These are phyloP conservation scores for Aspergillus glaucus DNA, from an alignment of 2,329 filamentous ascomycete species.

Conservation along the genomic window DNA sequence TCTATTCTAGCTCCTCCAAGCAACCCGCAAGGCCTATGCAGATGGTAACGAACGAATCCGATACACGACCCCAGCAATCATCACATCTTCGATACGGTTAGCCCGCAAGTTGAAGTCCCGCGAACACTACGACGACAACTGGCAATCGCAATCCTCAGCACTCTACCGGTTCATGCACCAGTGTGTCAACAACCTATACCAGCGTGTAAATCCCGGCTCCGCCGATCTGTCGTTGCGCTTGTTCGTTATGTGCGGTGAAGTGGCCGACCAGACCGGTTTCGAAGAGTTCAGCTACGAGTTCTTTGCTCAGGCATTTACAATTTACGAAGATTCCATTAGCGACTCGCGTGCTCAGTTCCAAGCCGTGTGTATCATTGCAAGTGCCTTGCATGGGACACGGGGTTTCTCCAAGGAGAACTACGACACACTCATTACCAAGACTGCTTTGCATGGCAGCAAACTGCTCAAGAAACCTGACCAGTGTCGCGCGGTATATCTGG, in stretches of 20 bases:
- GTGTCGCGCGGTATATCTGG: slow-evolving; percentile 91
- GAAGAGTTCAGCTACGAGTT: slow-evolving; percentile 98
- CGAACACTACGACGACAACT: slow-evolving; percentile 78
- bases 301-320: slow-evolving; percentile 95
- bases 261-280: slow-evolving; percentile 82
- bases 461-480: slow-evolving; percentile 96
- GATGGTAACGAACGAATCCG: slow-evolving; percentile 94
- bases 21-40: slow-evolving; percentile 75
- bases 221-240: slow-evolving; percentile 84
- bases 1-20: slow-evolving; percentile 63
- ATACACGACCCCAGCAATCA: slow-evolving; percentile 86
- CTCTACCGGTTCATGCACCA: slow-evolving; percentile 96
- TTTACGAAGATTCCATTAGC: slow-evolving; percentile 93
- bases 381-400: slow-evolving; percentile 77
- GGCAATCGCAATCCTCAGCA: slow-evolving; percentile 66
- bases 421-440: slow-evolving; percentile 97
- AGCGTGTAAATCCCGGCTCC: slow-evolving; percentile 72
- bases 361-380: slow-evolving; percentile 89
- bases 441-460: slow-evolving; percentile 92
- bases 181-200: slow-evolving; percentile 77
- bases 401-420: slow-evolving; percentile 97
- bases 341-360: slow-evolving; percentile 97
- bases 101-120: slow-evolving; percentile 81
- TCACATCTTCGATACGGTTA: slow-evolving; percentile 84
- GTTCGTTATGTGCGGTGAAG: slow-evolving; percentile 86